These are phyloP conservation scores for Stachybotrys echinatus DNA, from an alignment of 2,329 filamentous ascomycete genomes.

Conservation along the genomic window DNA sequence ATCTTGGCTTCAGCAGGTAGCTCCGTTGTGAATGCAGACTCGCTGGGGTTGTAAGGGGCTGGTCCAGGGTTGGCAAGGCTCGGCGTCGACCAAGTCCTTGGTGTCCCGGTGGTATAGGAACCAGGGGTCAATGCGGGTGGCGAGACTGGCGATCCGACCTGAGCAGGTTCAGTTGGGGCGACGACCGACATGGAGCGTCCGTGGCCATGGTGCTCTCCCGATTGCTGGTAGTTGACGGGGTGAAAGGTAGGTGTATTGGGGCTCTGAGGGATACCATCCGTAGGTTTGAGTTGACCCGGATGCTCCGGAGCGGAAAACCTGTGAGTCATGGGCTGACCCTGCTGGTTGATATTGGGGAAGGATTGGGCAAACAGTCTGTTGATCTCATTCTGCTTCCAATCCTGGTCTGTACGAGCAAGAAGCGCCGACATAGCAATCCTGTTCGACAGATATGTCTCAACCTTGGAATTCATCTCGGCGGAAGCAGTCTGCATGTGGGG, in stretches of 20 bases:
- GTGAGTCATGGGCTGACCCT: constrained; percentile 17
- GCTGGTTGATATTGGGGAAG: constrained; percentile 33
- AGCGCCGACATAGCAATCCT: constrained; percentile 37
- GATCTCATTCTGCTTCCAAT: constrained; percentile 39
- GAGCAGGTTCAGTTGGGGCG: constrained; percentile 11
- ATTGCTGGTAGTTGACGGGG: constrained; percentile 14
- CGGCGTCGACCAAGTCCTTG: constrained; percentile 13
- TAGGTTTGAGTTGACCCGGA: constrained; percentile 2
- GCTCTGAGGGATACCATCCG: constrained; percentile 7
- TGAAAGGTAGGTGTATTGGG: constrained; percentile 16
- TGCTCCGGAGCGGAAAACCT: constrained; percentile 14
- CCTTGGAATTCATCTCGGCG: constrained; percentile 54
- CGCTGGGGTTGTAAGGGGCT: constrained; percentile 11
- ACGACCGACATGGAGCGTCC: constrained; percentile 11
- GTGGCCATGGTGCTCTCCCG: constrained; percentile 7
- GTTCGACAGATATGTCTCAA: constrained; percentile 44
- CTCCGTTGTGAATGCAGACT: constrained; percentile 35
- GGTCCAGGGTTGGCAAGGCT: constrained; percentile 16
- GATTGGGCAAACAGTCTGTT: constrained; percentile 40
- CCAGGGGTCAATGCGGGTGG: constrained; percentile 20
- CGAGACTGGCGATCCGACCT: constrained; percentile 10
- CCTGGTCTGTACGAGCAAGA: constrained; percentile 26
- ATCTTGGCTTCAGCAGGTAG: constrained; percentile 36
- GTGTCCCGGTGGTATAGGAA: constrained; percentile 10
- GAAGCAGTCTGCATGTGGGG: constrained; percentile 57